phyloP scores from a whole-genome alignment of 2,329 filamentous ascomycete genomes.

The Aureobasidium namibiae region DNA sequence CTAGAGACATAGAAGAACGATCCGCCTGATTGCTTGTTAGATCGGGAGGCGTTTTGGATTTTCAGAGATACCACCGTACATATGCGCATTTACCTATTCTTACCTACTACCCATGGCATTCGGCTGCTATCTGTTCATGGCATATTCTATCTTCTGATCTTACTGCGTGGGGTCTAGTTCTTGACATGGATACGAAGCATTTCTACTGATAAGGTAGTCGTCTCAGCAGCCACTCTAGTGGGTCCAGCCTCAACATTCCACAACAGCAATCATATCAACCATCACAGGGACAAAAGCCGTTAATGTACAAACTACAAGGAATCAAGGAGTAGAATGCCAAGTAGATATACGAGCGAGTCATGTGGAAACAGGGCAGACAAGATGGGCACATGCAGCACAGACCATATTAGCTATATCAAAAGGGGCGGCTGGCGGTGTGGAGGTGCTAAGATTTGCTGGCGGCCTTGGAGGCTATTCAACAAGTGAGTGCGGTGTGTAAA shows the following conservation, averaged over 20 bases:
- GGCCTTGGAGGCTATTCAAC: neutral
- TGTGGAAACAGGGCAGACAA: neutral
- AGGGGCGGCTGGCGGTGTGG: slow-evolving; percentile 2
- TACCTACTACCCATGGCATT: neutral
- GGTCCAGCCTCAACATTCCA: neutral
- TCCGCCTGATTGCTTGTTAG: neutral
- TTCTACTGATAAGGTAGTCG: neutral
- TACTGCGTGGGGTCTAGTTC: no score
- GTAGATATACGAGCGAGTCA: neutral
- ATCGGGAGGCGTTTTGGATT: neutral
- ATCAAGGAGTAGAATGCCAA: neutral
- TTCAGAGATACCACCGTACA: neutral
- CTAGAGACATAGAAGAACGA: neutral
- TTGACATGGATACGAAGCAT: no score
- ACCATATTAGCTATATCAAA: neutral
- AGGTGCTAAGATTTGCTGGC: slow-evolving; percentile 1
- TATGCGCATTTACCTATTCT: neutral
- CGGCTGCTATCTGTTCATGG: no score
- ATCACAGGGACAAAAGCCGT: neutral
- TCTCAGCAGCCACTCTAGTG: neutral
- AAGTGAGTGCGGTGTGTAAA: neutral
- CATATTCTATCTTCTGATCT: no score
- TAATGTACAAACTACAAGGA: neutral
- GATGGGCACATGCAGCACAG: neutral
- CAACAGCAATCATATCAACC: neutral